A percentile compares a stretch with the other conserved stretches of the same genome.
phyloP scores from a whole-genome alignment of 208 protist species.

The Trypanosoma theileri region DNA sequence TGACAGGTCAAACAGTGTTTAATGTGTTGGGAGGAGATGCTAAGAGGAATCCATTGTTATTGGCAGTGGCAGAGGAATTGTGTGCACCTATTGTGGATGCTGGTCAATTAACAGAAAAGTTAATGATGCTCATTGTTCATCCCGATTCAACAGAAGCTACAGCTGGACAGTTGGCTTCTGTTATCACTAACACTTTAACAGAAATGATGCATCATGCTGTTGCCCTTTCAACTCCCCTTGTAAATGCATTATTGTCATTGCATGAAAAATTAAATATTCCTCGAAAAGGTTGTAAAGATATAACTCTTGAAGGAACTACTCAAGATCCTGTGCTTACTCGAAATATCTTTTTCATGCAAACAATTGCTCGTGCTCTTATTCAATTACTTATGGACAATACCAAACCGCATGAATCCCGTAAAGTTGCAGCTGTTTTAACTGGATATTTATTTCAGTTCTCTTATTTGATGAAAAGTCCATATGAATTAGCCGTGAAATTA shows the following conservation, averaged over 20 bases:
- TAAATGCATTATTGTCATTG: slow-evolving; percentile 47
- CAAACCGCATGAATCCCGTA: slow-evolving; percentile 48
- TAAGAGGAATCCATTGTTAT: slow-evolving; percentile 15
- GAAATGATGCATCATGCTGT: slow-evolving; percentile 43
- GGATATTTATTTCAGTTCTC: slow-evolving; percentile 76
- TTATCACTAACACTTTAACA: slow-evolving; percentile 39
- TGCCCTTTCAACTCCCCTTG: slow-evolving; percentile 55
- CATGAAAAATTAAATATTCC: slow-evolving; percentile 61
- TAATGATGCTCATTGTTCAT: slow-evolving; percentile 42
- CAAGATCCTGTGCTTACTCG: neutral
- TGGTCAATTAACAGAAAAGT: slow-evolving; percentile 37
- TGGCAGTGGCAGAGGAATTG: slow-evolving; percentile 28
- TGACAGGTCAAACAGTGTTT: neutral
- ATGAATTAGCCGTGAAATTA: slow-evolving; percentile 47
- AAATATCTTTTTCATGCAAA: slow-evolving; percentile 38
- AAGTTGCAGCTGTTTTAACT: slow-evolving; percentile 60
- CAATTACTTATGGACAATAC: slow-evolving; percentile 50
- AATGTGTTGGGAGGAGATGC: neutral
- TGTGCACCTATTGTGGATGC: slow-evolving; percentile 25
- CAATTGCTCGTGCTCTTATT: slow-evolving; percentile 55
- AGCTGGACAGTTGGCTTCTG: slow-evolving; percentile 37
- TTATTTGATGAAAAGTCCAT: slow-evolving; percentile 67
- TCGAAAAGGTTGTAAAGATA: slow-evolving; percentile 16
- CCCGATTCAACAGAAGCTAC: slow-evolving; percentile 38
- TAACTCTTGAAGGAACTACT: neutral